Conservation (phyloP, 2,329 filamentous ascomycete genomes). For the Fusarium sp. region DNA sequence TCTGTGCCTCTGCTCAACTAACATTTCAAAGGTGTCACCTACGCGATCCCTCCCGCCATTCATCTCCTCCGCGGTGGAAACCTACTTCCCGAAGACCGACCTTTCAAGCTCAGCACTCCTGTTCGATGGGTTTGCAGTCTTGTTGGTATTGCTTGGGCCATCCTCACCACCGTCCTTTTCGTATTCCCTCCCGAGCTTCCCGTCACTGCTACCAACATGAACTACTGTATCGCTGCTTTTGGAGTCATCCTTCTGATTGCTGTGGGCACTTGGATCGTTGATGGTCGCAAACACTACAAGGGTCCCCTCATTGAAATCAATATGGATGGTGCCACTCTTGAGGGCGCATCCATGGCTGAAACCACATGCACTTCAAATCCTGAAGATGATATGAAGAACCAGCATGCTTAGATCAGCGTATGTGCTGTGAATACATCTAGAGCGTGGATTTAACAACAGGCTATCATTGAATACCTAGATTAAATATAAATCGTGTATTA, state of each 20-base stretch:
- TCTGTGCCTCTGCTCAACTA: constrained; percentile 38
- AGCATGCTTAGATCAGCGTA: not conserved
- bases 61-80: constrained; percentile 73
- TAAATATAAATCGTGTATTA: not conserved
- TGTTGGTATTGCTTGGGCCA: constrained; percentile 69
- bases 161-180: constrained; percentile 78
- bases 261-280: constrained; percentile 56
- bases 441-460: not conserved
- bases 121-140: constrained; percentile 51
- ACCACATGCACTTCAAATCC: constrained; percentile 28
- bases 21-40: constrained; percentile 60
- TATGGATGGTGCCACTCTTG: constrained; percentile 20
- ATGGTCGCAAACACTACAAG: constrained; percentile 58
- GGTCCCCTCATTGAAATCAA: constrained; percentile 45
- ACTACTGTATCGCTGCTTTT: constrained; percentile 60
- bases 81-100: constrained; percentile 64
- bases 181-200: constrained; percentile 75
- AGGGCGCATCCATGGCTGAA: constrained; percentile 30
- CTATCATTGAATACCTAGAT: not conserved
- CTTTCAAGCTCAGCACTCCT: constrained; percentile 49
- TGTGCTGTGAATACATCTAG: not conserved
- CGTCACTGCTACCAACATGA: constrained; percentile 75
- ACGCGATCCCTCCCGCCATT: constrained; percentile 77
- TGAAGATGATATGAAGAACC: constrained; percentile 23
- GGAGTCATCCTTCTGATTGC: constrained; percentile 58